phyloP scores from a whole-genome alignment of 1,139 yeast genomes.

The Hyphopichia fennica region DNA sequence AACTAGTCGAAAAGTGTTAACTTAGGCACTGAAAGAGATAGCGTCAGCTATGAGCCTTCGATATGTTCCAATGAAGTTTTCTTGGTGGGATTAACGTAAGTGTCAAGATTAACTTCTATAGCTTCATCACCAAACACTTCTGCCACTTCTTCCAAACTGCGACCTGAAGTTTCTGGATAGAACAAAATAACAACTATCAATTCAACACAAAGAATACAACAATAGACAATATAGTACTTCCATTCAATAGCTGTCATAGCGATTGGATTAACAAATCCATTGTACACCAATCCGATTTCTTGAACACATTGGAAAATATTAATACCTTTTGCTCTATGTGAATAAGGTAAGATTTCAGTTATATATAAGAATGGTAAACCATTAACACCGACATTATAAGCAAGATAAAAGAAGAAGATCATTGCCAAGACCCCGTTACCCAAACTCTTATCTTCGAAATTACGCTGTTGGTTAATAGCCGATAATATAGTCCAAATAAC shows the following conservation, averaged over 20 bases:
- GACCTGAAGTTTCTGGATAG: constrained; percentile 53
- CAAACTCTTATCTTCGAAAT: constrained; percentile 28
- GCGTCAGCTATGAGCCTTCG: no score
- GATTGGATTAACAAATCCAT: constrained; percentile 55
- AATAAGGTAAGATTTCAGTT: constrained; percentile 47
- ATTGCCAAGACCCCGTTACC: constrained; percentile 49
- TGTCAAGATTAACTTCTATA: constrained; percentile 5
- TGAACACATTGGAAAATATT: constrained; percentile 30
- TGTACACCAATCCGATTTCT: constrained; percentile 21
- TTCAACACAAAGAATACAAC: constrained; percentile 40
- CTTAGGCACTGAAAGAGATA: no score
- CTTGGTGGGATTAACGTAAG: constrained; percentile 7
- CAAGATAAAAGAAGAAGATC: constrained; percentile 41
- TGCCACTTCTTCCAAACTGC: constrained; percentile 56
- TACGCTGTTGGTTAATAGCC: constrained; percentile 38
- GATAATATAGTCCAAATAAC: constrained; percentile 40
- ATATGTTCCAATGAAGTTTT: constrained; percentile 1
- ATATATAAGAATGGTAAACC: constrained; percentile 40
- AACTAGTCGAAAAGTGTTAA: no score
- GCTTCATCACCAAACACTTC: constrained; percentile 43
- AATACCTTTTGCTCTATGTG: constrained; percentile 46
- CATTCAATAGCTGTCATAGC: constrained; percentile 60
- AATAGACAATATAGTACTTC: constrained; percentile 60
- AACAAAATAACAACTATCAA: constrained; percentile 38
- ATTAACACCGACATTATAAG: constrained; percentile 40